Evolutionary conservation across 2,329 filamentous ascomycete genomes (phyloP).

Genomic region (Dactylellina drechsleri): DNA sequence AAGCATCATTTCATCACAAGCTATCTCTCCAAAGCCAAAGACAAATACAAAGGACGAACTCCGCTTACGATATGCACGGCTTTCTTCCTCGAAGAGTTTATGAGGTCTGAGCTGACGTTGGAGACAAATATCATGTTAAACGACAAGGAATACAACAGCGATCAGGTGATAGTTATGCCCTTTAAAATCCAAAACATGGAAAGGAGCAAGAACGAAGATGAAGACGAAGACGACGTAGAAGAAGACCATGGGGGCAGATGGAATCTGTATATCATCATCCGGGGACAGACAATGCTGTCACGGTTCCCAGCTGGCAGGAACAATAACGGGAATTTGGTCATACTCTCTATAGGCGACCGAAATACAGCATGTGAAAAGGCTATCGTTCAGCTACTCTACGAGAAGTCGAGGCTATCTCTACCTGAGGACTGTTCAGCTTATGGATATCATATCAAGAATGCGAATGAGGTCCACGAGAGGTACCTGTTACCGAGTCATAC

Average conservation of each 20-base stretch:
- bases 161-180: constrained; percentile 43
- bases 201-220: background rate
- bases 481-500: constrained; percentile 18
- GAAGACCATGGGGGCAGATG: background rate
- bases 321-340: constrained; percentile 25
- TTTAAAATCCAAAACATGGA: constrained; percentile 4
- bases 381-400: constrained; percentile 30
- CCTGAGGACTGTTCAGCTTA: constrained; percentile 13
- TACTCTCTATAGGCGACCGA: constrained; percentile 28
- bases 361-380: constrained; percentile 25
- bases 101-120: constrained; percentile 18
- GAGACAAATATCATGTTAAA: constrained; percentile 29
- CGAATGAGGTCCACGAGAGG: constrained; percentile 13
- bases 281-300: constrained; percentile 33
- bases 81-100: constrained; percentile 50
- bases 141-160: constrained; percentile 17
- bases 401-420: constrained; percentile 13
- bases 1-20: constrained; percentile 44
- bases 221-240: background rate
- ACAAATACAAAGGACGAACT: constrained; percentile 21
- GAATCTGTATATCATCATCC: constrained; percentile 34
- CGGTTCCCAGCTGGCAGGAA: constrained; percentile 14
- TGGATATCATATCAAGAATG: constrained; percentile 18
- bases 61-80: constrained; percentile 37
- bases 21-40: constrained; percentile 42